Conservation (phyloP, 2,329 filamentous ascomycete species). For the Arthrobotrys pseudoclavata region DNA sequence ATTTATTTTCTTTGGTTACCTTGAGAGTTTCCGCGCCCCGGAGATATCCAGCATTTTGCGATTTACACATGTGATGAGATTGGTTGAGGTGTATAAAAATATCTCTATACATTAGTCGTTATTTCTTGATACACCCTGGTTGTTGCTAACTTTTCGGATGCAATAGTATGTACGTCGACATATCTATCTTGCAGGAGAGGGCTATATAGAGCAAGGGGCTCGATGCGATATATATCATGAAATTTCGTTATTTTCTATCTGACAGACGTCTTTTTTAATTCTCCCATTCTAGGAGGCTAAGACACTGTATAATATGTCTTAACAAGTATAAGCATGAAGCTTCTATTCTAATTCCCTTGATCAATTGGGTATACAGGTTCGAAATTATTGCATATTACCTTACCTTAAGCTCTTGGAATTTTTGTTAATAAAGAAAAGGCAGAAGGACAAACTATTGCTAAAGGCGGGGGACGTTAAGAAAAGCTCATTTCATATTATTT, state of each 20-base stretch:
- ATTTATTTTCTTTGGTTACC: conserved; percentile 63
- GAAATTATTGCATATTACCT: conserved; percentile 29
- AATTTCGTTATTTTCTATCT: conserved; percentile 24
- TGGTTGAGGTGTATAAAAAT: conserved; percentile 27
- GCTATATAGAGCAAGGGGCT: conserved; percentile 5
- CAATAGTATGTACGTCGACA: conserved; percentile 42
- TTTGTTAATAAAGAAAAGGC: neutral
- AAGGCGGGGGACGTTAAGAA: neutral
- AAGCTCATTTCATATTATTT: conserved; percentile 11
- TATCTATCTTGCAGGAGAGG: conserved; percentile 39
- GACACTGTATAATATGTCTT: neutral
- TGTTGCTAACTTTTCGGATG: conserved; percentile 38
- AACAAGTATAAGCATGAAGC: neutral
- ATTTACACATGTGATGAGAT: conserved; percentile 27
- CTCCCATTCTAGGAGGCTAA: neutral
- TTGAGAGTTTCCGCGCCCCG: conserved; percentile 1
- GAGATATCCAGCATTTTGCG: conserved; percentile 9
- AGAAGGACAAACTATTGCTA: neutral
- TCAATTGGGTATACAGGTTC: neutral
- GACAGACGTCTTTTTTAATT: neutral
- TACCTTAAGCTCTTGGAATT: neutral
- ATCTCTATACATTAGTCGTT: conserved; percentile 23
- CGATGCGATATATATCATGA: conserved; percentile 36
- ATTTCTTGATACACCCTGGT: conserved; percentile 21
- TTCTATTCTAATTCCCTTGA: conserved; percentile 6